A percentile compares a stretch with the other conserved stretches of the same genome.
These are phyloP conservation scores for Warburgia ugandensis DNA, from an alignment of 164 flowering plant genomes.

Conservation along the genomic window DNA sequence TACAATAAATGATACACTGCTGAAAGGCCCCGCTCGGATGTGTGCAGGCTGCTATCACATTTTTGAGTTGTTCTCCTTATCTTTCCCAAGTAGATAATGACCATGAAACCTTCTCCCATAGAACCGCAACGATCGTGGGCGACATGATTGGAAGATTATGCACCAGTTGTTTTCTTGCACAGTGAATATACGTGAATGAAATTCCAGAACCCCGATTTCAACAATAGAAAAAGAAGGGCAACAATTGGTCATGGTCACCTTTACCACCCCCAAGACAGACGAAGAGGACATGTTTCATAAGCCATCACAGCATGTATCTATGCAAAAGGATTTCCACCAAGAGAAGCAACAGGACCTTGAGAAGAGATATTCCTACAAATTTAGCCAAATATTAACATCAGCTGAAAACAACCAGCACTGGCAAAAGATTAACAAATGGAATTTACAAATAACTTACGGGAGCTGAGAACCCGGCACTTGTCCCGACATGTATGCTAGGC, in stretches of 20 bases:
- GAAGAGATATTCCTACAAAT: conserved; percentile 43
- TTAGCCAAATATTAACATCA: background rate
- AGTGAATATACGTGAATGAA: background rate
- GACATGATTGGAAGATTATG: background rate
- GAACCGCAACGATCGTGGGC: too few relatives aligned
- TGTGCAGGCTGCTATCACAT: too few relatives aligned
- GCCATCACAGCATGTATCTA: conserved; percentile 16
- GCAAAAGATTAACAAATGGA: background rate
- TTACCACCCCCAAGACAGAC: background rate
- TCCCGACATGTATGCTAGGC: conserved; percentile 43
- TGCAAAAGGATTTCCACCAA: conserved; percentile 78
- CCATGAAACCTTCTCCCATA: too few relatives aligned
- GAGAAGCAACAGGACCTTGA: conserved; percentile 48
- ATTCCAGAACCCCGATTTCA: background rate
- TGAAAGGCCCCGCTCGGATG: too few relatives aligned
- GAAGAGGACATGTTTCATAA: background rate
- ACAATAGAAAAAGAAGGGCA: background rate
- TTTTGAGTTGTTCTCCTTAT: too few relatives aligned
- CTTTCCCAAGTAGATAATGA: too few relatives aligned
- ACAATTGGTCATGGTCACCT: background rate
- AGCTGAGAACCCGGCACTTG: conserved; percentile 51
- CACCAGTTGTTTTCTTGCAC: background rate
- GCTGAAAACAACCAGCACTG: background rate
- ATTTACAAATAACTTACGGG: conserved; percentile 39
- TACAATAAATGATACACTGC: too few relatives aligned